These are phyloP conservation scores for Suillus decipiens DNA, from an alignment of 768 basidiomycete species.

Conservation along the genomic window DNA sequence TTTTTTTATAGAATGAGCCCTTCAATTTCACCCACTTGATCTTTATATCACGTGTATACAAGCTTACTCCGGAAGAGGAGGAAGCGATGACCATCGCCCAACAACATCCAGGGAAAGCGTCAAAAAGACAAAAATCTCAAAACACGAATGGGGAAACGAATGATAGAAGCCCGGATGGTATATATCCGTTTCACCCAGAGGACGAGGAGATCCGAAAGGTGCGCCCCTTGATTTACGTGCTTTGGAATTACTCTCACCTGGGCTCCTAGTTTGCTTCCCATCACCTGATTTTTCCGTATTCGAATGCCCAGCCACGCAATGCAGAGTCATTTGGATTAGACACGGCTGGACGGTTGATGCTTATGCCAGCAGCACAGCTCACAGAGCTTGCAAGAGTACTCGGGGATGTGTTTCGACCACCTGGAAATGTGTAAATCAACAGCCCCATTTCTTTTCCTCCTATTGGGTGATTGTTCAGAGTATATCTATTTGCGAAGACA, in stretches of 20 bases:
- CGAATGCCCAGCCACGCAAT: conserved; percentile 53
- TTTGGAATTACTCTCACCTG: neutral
- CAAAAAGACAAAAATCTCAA: conserved; percentile 39
- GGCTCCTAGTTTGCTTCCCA: conserved; percentile 24
- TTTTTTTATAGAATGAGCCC: conserved; percentile 47
- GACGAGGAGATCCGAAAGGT: conserved; percentile 76
- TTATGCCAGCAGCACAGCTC: conserved; percentile 50
- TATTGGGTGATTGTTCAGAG: neutral
- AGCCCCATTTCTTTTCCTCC: neutral
- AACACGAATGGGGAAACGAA: conserved; percentile 19
- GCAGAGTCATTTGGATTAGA: conserved; percentile 75
- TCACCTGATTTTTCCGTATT: conserved; percentile 43
- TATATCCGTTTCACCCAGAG: conserved; percentile 84
- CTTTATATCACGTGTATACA: conserved; percentile 79
- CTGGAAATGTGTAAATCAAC: neutral
- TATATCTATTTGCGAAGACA: neutral
- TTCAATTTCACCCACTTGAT: conserved; percentile 75
- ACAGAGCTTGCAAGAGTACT: conserved; percentile 42
- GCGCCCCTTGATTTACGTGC: conserved; percentile 19
- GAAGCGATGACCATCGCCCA: conserved; percentile 43
- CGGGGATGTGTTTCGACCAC: conserved; percentile 35
- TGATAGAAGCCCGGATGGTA: conserved; percentile 41
- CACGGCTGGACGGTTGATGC: conserved; percentile 64
- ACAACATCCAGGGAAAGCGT: conserved; percentile 33
- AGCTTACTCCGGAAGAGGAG: conserved; percentile 71